phyloP scores from a whole-genome alignment of 192 early-diverging fungal genomes.

The Phycomyces nitens region DNA sequence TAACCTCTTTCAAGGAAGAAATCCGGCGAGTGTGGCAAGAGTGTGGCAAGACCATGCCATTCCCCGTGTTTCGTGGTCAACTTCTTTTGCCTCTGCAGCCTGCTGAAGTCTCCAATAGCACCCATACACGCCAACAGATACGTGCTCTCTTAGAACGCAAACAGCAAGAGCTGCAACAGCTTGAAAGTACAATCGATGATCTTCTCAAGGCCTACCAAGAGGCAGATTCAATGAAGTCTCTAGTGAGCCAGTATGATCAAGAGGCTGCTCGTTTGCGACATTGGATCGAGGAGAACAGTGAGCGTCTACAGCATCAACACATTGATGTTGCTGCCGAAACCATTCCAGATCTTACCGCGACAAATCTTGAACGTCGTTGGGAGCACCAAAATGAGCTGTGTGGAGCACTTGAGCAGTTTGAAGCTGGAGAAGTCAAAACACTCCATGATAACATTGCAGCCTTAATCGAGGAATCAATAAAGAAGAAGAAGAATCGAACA shows the following conservation, averaged over 20 bases:
- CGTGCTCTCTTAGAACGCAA: conserved; percentile 12
- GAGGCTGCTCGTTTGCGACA: conserved; percentile 10
- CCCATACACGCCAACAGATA: conserved; percentile 13
- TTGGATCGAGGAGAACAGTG: conserved; percentile 25
- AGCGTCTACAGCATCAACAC: conserved; percentile 12
- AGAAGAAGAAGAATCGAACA: conserved; percentile 9
- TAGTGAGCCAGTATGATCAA: conserved; percentile 12
- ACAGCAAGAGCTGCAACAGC: not conserved
- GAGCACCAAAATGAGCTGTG: not conserved
- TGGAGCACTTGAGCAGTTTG: conserved; percentile 20
- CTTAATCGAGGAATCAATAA: conserved; percentile 10
- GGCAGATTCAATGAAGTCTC: conserved; percentile 3
- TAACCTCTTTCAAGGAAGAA: conserved; percentile 9
- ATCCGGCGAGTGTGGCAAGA: conserved; percentile 17
- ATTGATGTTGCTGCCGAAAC: conserved; percentile 24
- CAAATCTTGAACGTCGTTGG: not conserved
- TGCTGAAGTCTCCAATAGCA: conserved; percentile 3
- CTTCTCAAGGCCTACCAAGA: conserved; percentile 5
- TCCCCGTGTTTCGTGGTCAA: conserved; percentile 12
- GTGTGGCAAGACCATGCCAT: conserved; percentile 19
- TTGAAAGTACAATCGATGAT: conserved; percentile 11
- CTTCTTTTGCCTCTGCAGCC: conserved; percentile 1
- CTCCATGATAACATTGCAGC: conserved; percentile 23
- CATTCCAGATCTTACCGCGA: not conserved
- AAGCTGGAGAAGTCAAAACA: conserved; percentile 10